Conservation (phyloP, 768 basidiomycete genomes). For the Piloderma croceum region DNA sequence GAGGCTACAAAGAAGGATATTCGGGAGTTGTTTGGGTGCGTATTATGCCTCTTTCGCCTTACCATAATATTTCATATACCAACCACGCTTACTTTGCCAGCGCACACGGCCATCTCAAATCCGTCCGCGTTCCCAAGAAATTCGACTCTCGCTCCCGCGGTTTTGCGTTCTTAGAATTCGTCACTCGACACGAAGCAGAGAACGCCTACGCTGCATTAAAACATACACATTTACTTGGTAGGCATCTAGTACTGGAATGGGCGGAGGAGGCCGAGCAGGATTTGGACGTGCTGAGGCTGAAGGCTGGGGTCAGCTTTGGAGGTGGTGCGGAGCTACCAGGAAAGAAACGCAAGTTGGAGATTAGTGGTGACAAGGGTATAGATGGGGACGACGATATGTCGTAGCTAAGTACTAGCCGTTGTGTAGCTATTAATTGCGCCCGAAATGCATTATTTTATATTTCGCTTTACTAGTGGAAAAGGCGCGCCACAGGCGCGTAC, state of each 20-base stretch:
- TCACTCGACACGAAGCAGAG: slow-evolving; percentile 84
- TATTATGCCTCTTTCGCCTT: neutral
- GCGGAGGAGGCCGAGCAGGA: slow-evolving; percentile 80
- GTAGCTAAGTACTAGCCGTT: no score
- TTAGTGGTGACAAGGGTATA: slow-evolving; percentile 38
- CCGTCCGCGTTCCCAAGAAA: slow-evolving; percentile 87
- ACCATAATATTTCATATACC: slow-evolving; percentile 4
- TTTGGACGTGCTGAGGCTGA: slow-evolving; percentile 67
- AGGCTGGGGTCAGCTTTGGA: slow-evolving; percentile 74
- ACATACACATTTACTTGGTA: slow-evolving; percentile 92
- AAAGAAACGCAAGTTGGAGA: slow-evolving; percentile 61
- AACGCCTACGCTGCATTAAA: slow-evolving; percentile 79
- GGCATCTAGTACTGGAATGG: slow-evolving; percentile 95
- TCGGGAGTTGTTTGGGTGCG: slow-evolving; percentile 81
- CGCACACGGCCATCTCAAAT: slow-evolving; percentile 88
- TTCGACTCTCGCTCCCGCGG: slow-evolving; percentile 86
- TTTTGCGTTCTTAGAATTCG: slow-evolving; percentile 95
- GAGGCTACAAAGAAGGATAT: slow-evolving; percentile 94
- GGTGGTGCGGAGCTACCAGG: slow-evolving; percentile 68
- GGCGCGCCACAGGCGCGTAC: no score
- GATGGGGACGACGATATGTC: slow-evolving; percentile 31
- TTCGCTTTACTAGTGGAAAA: no score
- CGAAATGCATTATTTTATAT: no score
- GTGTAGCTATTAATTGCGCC: neutral
- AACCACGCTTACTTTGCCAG: slow-evolving; percentile 33